Conservation (phyloP, 805 yeast species). For the Sugiyamaella valdiviana region DNA sequence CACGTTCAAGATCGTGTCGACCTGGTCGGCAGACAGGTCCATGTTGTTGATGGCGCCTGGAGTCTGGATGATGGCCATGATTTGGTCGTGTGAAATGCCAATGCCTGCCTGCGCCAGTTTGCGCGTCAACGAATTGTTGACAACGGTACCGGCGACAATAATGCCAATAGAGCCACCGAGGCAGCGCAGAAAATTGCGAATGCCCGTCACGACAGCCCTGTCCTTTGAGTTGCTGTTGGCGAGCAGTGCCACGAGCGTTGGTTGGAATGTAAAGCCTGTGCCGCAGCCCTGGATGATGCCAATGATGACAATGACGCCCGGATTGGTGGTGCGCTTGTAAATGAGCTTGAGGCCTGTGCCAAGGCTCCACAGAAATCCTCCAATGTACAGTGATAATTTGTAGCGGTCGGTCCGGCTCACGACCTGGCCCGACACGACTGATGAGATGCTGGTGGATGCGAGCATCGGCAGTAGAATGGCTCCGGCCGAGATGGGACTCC, state of each 20-base stretch:
- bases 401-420: conserved; percentile 41
- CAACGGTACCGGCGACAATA: conserved; percentile 35
- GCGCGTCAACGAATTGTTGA: conserved; percentile 12
- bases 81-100: conserved; percentile 9
- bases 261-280: conserved; percentile 48
- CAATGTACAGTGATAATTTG: conserved; percentile 36
- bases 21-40: conserved; percentile 6
- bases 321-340: conserved; percentile 29
- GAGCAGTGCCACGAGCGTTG: conserved; percentile 50
- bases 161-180: conserved; percentile 60
- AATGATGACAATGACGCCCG: conserved; percentile 35
- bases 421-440: conserved; percentile 41
- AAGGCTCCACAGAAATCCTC: conserved; percentile 39
- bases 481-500: conserved; percentile 35
- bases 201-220: conserved; percentile 52
- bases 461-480: conserved; percentile 40
- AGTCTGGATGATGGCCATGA: conserved; percentile 6
- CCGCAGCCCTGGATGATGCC: conserved; percentile 39
- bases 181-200: conserved; percentile 51
- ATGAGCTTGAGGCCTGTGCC: conserved; percentile 38
- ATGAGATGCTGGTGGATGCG: conserved; percentile 35
- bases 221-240: conserved; percentile 47
- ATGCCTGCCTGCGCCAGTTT: conserved; percentile 5
- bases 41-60: conserved; percentile 11
- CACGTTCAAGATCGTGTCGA: conserved; percentile 14